These are phyloP conservation scores for Cyclotella baltica DNA, from an alignment of 108 stramenopile genomes.

Conservation along the genomic window DNA sequence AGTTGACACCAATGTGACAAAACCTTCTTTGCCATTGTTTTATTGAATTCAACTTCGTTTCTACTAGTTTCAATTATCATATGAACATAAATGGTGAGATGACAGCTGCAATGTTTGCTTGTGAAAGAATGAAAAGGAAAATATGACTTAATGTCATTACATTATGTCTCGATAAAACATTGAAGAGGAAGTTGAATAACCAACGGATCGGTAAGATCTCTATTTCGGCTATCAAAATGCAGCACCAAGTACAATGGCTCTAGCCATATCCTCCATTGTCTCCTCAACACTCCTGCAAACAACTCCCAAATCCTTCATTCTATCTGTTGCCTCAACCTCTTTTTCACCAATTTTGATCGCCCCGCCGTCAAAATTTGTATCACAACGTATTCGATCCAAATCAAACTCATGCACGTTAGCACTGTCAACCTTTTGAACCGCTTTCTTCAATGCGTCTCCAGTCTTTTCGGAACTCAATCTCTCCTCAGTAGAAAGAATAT, in stretches of 20 bases:
- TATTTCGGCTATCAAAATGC: background rate
- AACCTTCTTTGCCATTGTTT: too few species aligned
- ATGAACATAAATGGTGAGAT: too few species aligned
- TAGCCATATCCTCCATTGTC: slow-evolving; percentile 80
- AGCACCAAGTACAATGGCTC: slow-evolving; percentile 40
- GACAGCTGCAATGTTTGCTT: too few species aligned
- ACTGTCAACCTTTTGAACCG: slow-evolving; percentile 11
- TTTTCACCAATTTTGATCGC: slow-evolving; percentile 79
- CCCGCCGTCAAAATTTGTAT: slow-evolving; percentile 78
- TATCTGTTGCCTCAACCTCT: slow-evolving; percentile 68
- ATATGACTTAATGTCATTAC: too few species aligned
- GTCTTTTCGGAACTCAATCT: slow-evolving; percentile 67
- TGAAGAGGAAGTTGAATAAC: background rate
- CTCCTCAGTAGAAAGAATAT: slow-evolving; percentile 76
- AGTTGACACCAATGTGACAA: too few species aligned
- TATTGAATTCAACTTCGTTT: too few species aligned
- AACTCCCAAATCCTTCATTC: slow-evolving; percentile 64
- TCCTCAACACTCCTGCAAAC: slow-evolving; percentile 67
- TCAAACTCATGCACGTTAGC: slow-evolving; percentile 9
- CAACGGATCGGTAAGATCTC: background rate
- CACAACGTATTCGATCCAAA: slow-evolving; percentile 52
- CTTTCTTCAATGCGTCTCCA: slow-evolving; percentile 60
- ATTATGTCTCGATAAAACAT: too few species aligned
- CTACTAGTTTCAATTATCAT: too few species aligned
- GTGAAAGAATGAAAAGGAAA: too few species aligned